Evolutionary conservation across 257 asterid species (phyloP), one percentile per base, ranked within the genome.

Genomic region (Avicennia marina): DNA sequence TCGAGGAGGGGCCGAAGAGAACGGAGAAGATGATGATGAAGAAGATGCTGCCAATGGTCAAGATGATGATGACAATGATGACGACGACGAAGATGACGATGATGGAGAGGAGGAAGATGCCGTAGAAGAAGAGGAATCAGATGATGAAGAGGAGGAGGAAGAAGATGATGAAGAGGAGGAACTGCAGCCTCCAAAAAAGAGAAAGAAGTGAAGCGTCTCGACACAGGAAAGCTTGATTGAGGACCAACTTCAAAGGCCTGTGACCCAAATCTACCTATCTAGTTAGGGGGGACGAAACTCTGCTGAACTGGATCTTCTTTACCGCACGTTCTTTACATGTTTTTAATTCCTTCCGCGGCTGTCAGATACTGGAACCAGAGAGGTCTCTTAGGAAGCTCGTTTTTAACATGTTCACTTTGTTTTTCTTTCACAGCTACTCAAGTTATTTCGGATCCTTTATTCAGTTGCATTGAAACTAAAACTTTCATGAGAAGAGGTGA

Each of bases 161-260:
- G 83, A 70, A 1, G 90, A 85, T 0, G 91, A 82, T 0, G 86
- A 80, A n/a, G 91, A 84, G 2, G 91, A 78, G 75, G 72, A 80
- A 22, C 75, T 80, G 66, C 93, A 83, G 66, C 95, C 95, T 8
- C 95, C 93, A 1, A 86, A 83, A 77, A 86, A 86, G 81, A 80
- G 95, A 66, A 86, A 86, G 83, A 82, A 78, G 87, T 85, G 76
- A 81, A 75, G 54, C 48, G 24, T 18, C 26, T 20, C 34, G 21
- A 13, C 10, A 26, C 39, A 5, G 1, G 11, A 2, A 27, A 50
- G 38, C 25, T 52, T 57, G 42, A 29, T 21, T 22, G 1, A 33
- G 25, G 31, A 32, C 29, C 44, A 40, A 19, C 34, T 21, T 43
- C n/a, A 20, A 39, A 53, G 75, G 58, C 52, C 59, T 20, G 12